Evolutionary conservation across 1,284 basidiomycete species (phyloP).

Genomic region (Ganoderma leucocontextum): DNA sequence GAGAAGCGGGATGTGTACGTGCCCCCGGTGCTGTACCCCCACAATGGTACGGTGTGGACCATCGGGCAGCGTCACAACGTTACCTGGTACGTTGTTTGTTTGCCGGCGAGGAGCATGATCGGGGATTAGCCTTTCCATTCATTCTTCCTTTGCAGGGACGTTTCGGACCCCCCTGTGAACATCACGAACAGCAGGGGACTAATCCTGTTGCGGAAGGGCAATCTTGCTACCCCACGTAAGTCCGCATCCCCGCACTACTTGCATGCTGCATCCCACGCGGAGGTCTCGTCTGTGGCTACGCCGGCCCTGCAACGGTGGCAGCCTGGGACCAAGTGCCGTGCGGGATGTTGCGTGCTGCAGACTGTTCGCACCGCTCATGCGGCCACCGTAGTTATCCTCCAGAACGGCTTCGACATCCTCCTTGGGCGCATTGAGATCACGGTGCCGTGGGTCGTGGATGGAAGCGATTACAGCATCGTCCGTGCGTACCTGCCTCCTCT

Average conservation of each 20-base stretch:
- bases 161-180: constrained; percentile 46
- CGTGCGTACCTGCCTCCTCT: constrained; percentile 8
- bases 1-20: constrained; percentile 48
- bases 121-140: background rate
- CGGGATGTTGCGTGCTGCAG: no score
- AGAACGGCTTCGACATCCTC: constrained; percentile 27
- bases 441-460: constrained; percentile 28
- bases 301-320: no score
- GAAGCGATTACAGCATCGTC: constrained; percentile 27
- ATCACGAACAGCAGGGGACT: constrained; percentile 53
- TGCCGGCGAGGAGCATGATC: background rate
- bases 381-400: constrained; percentile 22
- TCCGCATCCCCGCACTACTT: no score
- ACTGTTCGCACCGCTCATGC: constrained; percentile 9
- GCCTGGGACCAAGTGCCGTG: no score
- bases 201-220: constrained; percentile 48
- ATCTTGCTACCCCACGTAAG: constrained; percentile 41
- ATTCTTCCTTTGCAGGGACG: constrained; percentile 43
- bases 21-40: constrained; percentile 49
- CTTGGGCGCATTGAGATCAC: constrained; percentile 23
- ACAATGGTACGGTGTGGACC: constrained; percentile 46
- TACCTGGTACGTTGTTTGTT: constrained; percentile 46
- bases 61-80: constrained; percentile 49
- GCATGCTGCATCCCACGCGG: no score
- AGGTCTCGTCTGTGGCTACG: no score